Evolutionary conservation across 768 basidiomycete genomes (phyloP), one percentile per base, ranked within the genome.

Genomic region (Chalciporus sphaerocephalus): DNA sequence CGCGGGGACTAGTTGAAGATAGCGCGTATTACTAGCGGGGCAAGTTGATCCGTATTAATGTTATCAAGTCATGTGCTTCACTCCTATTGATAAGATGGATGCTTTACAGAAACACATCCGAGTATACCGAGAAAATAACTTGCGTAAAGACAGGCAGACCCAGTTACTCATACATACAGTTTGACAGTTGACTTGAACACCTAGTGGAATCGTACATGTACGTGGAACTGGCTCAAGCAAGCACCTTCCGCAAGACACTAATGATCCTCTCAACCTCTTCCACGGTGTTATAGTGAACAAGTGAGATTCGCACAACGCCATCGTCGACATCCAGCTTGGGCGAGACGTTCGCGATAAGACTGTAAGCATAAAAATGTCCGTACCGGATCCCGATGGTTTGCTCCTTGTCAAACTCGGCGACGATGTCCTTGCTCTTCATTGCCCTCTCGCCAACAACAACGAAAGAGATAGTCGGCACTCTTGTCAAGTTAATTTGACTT

Each of bases 221-320:
- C 15, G n/a, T 8, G n/a, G 9, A 32, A n/a, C 30, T 6, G 9
- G n/a, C 41, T 52, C 42, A 48, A 39, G 41, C 68, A 12, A 85
- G 58, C 18, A 78, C 65, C 50, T 79, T 77, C 48, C 76, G 72
- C 44, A 86, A 58, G 38, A 81, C 63, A 0, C 65, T 64, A 23
- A 87, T 73, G 50, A 90, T 81, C 55, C 52, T 68, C 43, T 79
- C 62, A 1, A 87, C 85, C 54, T 90, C 85, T 47, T 80, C 74
- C 3, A 83, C 68, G 0, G 87, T 89, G 56, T 89, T 88, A 55
- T 89, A 87, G 54, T 90, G 88, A 18, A 87, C 85, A 21, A 90
- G 60, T 2, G 85, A 87, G 44, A 89, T 79, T 4, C 88, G 76
- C 17, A 88, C 82, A 3, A 86, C 81, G 0, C 80, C 85, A 47